Evolutionary conservation across 73 alveolate species (phyloP).

Genomic region (Paramecium primaurelia): DNA sequence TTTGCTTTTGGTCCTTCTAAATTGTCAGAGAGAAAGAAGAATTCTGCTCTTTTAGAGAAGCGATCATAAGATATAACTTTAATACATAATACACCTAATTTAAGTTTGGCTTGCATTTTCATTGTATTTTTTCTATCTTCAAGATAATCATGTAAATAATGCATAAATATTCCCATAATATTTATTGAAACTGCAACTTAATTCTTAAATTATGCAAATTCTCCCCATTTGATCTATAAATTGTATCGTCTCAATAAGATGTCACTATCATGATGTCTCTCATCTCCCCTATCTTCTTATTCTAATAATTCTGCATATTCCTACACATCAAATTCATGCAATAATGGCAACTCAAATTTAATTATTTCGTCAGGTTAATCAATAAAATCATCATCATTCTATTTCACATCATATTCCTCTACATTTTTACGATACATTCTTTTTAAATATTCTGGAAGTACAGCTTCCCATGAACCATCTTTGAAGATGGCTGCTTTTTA

Average conservation of each 20-base stretch:
- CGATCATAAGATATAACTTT: neutral
- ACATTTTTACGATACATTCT: neutral
- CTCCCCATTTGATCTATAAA: neutral
- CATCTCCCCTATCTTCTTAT: neutral
- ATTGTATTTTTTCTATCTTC: neutral
- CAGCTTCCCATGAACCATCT: conserved; percentile 51
- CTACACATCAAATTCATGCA: neutral
- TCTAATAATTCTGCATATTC: conserved; percentile 7
- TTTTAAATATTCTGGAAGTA: conserved; percentile 8
- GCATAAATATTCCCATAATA: conserved; percentile 20
- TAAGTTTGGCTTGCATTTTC: neutral
- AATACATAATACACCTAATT: neutral
- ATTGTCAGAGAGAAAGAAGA: neutral
- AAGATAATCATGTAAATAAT: neutral
- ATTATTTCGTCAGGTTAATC: conserved; percentile 14
- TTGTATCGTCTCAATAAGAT: neutral
- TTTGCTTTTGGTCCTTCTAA: conserved; percentile 8
- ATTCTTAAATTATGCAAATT: neutral
- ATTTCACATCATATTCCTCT: neutral
- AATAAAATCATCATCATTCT: neutral
- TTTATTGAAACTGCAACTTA: neutral
- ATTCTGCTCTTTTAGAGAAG: neutral
- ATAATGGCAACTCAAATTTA: neutral
- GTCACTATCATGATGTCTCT: neutral
- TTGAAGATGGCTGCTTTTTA: neutral